These are phyloP conservation scores for Coemansia furcata DNA, from an alignment of 192 early-diverging fungal genomes.

Conservation along the genomic window DNA sequence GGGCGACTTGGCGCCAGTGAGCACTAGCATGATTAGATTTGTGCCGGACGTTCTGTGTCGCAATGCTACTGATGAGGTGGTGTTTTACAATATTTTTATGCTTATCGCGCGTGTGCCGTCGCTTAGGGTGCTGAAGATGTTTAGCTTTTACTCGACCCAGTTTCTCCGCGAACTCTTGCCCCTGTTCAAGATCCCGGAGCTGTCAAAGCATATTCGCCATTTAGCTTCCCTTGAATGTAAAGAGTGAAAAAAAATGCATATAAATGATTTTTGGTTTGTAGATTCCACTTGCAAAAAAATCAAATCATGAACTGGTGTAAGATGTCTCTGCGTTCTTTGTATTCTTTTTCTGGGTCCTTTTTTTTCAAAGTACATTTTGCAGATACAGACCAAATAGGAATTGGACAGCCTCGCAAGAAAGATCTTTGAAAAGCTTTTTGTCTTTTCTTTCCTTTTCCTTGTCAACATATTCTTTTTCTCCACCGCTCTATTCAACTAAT, in stretches of 20 bases:
- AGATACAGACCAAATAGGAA: too few species aligned
- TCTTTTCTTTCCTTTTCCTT: not conserved
- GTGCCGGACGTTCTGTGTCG: conserved; percentile 27
- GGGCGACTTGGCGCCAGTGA: conserved; percentile 21
- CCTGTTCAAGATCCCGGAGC: conserved; percentile 27
- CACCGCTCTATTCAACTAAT: too few species aligned
- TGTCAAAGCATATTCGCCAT: conserved; percentile 27
- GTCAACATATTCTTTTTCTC: not conserved
- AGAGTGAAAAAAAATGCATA: not conserved
- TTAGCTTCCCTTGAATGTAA: conserved; percentile 25
- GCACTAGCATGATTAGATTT: conserved; percentile 30
- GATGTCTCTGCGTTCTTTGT: too few species aligned
- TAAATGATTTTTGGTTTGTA: too few species aligned
- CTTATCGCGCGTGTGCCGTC: conserved; percentile 36
- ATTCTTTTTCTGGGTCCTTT: too few species aligned
- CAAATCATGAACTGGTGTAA: too few species aligned
- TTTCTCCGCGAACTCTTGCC: conserved; percentile 28
- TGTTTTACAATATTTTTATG: conserved; percentile 41
- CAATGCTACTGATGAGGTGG: conserved; percentile 19
- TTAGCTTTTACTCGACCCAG: conserved; percentile 30
- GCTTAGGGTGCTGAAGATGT: conserved; percentile 29
- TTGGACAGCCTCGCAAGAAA: too few species aligned
- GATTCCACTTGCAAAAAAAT: too few species aligned
- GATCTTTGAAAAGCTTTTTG: too few species aligned
- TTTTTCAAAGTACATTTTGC: too few species aligned